Evolutionary conservation across 208 protist genomes (phyloP).

Genomic region (Angomonas deanei): DNA sequence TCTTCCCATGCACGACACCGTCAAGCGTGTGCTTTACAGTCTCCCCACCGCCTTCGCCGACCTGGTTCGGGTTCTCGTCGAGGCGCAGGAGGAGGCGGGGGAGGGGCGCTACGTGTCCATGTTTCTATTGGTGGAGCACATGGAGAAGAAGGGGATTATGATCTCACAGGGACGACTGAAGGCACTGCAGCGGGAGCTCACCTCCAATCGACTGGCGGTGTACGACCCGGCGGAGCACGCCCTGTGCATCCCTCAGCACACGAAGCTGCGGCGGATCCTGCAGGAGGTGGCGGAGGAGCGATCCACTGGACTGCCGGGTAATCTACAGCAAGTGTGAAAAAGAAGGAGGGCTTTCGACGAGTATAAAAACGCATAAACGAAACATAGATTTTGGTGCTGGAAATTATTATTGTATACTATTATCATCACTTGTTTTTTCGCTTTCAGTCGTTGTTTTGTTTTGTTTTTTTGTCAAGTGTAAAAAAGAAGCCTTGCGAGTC

Average conservation of each 20-base stretch:
- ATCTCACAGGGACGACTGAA: conserved; percentile 62
- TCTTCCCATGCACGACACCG: conserved; percentile 70
- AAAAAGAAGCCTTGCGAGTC: not conserved
- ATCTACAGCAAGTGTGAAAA: not conserved
- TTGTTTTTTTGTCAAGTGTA: not conserved
- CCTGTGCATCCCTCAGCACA: conserved; percentile 61
- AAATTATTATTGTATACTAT: conserved; percentile 3
- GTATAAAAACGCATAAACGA: not conserved
- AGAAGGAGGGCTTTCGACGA: not conserved
- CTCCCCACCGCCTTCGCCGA: conserved; percentile 56
- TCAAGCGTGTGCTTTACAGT: conserved; percentile 71
- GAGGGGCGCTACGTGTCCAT: conserved; percentile 58
- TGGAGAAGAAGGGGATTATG: conserved; percentile 57
- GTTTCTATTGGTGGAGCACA: conserved; percentile 39
- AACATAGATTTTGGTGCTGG: not conserved
- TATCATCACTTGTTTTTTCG: too few species aligned
- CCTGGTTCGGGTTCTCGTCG: conserved; percentile 58
- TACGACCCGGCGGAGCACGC: conserved; percentile 73
- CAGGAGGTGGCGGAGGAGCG: conserved; percentile 61
- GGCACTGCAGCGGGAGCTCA: conserved; percentile 69
- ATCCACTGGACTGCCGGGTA: conserved; percentile 8
- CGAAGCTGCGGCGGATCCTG: conserved; percentile 44
- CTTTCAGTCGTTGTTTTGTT: not conserved
- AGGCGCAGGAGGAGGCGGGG: conserved; percentile 55
- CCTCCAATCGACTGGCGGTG: conserved; percentile 74